Conservation (phyloP, 208 protist species). For the Crithidia fasciculata region DNA sequence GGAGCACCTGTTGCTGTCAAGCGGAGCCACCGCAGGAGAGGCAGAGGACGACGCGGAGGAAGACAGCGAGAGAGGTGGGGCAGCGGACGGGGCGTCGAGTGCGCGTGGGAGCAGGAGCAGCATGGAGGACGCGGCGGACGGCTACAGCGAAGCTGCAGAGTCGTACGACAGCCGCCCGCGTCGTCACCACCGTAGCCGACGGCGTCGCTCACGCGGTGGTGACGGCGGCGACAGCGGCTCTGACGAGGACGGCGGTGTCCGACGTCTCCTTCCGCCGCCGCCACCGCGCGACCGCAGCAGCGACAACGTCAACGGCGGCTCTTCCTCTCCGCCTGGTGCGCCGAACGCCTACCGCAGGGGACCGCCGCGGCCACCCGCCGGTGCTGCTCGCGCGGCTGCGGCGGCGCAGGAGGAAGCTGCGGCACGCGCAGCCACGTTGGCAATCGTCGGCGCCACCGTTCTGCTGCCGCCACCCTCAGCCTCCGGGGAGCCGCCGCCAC, state of each 20-base stretch:
- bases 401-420: slow-evolving; percentile 22
- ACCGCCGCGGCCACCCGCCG: slow-evolving; percentile 18
- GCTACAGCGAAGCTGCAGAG: slow-evolving; percentile 3
- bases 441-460: slow-evolving; percentile 26
- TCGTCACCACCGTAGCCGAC: slow-evolving; percentile 2
- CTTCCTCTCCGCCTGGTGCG: background rate
- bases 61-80: background rate
- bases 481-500: slow-evolving; percentile 29
- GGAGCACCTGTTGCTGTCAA: slow-evolving; percentile 63
- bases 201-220: background rate
- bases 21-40: slow-evolving; percentile 19
- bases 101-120: background rate
- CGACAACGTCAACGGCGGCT: too few species aligned
- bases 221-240: background rate
- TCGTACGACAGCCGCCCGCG: slow-evolving; percentile 3
- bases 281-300: too few species aligned
- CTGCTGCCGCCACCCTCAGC: slow-evolving; percentile 20
- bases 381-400: slow-evolving; percentile 9
- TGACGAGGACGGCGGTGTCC: background rate
- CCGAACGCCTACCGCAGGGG: slow-evolving; percentile 20
- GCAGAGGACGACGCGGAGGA: slow-evolving; percentile 24
- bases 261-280: background rate
- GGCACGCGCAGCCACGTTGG: slow-evolving; percentile 22
- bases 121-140: background rate
- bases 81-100: background rate